Evolutionary conservation across 2,329 filamentous ascomycete species (phyloP).

Genomic region (Claviceps sp.): DNA sequence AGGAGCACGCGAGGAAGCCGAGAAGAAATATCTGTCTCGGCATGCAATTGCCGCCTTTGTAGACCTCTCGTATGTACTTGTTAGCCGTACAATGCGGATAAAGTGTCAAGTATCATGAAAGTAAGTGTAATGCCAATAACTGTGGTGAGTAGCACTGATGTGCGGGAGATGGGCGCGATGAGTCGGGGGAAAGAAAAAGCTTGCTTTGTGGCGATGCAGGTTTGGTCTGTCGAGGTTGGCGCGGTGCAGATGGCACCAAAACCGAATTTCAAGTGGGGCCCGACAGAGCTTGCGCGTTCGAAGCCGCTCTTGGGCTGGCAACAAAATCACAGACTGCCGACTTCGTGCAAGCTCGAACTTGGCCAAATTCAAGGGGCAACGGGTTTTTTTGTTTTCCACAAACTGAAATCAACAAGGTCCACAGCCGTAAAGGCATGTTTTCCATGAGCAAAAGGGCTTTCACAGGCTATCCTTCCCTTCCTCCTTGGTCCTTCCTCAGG

Average conservation of each 20-base stretch:
- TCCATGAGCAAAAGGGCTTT: no score
- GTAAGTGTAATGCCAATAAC: not conserved
- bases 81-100: not conserved
- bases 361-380: no score
- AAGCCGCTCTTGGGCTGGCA: not conserved
- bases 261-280: not conserved
- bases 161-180: not conserved
- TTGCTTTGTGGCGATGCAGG: not conserved
- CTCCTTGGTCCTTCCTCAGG: no score
- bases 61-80: not conserved
- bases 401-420: no score
- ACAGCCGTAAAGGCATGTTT: no score
- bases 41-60: not conserved
- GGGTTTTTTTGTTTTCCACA: no score
- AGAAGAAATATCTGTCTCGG: not conserved
- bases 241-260: not conserved
- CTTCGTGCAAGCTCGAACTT: no score
- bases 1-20: not conserved
- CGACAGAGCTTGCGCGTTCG: constrained; percentile 2
- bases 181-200: not conserved
- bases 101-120: not conserved
- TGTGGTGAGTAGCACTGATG: not conserved
- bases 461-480: no score
- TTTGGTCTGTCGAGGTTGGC: not conserved
- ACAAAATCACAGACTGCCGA: not conserved